Percentiles rank a stretch among this genome's conserved stretches.
phyloP scores from a whole-genome alignment of 2,329 filamentous ascomycete species.

The Coniochaeta sp. region DNA sequence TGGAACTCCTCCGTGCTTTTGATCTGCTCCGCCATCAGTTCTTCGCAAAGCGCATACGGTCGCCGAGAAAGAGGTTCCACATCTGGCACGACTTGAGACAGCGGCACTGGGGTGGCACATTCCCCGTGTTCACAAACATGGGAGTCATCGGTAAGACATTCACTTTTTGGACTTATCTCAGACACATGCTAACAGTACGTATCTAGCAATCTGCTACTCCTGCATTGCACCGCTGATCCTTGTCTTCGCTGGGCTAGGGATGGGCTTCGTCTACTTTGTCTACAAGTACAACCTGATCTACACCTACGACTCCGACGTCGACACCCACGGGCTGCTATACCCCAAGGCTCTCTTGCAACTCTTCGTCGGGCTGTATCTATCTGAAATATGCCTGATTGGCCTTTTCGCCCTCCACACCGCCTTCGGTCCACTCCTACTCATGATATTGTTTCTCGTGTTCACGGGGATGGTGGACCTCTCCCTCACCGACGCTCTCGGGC shows the following conservation, averaged over 20 bases:
- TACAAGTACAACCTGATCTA: conserved; percentile 86
- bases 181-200: conserved; percentile 11
- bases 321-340: conserved; percentile 85
- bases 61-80: conserved; percentile 74
- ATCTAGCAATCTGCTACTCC: conserved; percentile 63
- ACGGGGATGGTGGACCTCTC: conserved; percentile 70
- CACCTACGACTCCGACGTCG: conserved; percentile 69
- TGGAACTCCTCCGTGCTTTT: conserved; percentile 66
- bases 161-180: conserved; percentile 1
- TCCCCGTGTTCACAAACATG: conserved; percentile 70
- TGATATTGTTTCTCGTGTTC: conserved; percentile 70
- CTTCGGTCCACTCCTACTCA: conserved; percentile 65
- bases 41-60: conserved; percentile 64
- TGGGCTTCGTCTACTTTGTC: conserved; percentile 73
- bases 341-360: conserved; percentile 83
- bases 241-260: conserved; percentile 69
- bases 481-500: conserved; percentile 61
- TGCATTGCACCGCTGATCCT: conserved; percentile 79
- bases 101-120: conserved; percentile 70
- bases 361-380: conserved; percentile 72
- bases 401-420: conserved; percentile 66
- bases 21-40: conserved; percentile 38
- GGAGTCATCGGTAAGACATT: conserved; percentile 54
- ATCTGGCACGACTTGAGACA: conserved; percentile 64
- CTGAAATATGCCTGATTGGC: conserved; percentile 72